phyloP scores from a whole-genome alignment of 1,284 basidiomycete genomes.

The Inonotus hispidus region DNA sequence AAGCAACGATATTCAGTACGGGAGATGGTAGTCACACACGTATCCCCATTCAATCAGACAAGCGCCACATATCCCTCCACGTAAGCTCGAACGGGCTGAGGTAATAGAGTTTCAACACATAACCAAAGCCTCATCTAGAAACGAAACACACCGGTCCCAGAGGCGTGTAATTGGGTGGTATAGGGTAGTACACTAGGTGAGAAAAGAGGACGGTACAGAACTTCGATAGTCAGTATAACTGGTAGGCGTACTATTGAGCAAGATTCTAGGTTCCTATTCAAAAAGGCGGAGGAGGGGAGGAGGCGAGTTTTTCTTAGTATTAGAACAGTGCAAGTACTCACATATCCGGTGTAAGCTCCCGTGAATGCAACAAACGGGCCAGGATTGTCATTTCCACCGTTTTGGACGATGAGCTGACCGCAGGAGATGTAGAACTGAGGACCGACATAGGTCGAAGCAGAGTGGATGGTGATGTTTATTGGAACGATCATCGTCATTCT shows the following conservation, averaged over 20 bases:
- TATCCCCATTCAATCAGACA: too few species aligned
- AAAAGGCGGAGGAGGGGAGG: too few species aligned
- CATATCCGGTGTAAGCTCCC: slow-evolving; percentile 32
- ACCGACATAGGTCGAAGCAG: slow-evolving; percentile 16
- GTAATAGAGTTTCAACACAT: neutral
- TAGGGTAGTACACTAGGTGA: slow-evolving; percentile 15
- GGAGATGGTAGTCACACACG: too few species aligned
- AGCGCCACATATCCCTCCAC: too few species aligned
- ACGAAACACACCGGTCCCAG: slow-evolving; percentile 16
- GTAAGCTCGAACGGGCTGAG: slow-evolving; percentile 15
- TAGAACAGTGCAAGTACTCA: neutral
- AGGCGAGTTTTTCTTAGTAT: too few species aligned
- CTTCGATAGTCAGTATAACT: neutral
- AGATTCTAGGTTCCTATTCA: slow-evolving; percentile 15
- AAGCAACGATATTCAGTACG: too few species aligned
- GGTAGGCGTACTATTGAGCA: slow-evolving; percentile 13
- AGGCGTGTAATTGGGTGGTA: slow-evolving; percentile 18
- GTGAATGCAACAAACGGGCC: slow-evolving; percentile 32
- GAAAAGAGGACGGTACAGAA: neutral
- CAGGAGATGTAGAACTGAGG: slow-evolving; percentile 28
- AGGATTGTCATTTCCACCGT: slow-evolving; percentile 32
- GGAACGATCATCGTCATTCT: neutral
- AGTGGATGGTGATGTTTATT: slow-evolving; percentile 25
- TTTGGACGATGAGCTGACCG: slow-evolving; percentile 31
- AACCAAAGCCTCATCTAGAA: neutral